Percentiles rank a stretch among this genome's conserved stretches.
Conservation (phyloP, 306 rosid species). For the Abrus pulchellus region DNA sequence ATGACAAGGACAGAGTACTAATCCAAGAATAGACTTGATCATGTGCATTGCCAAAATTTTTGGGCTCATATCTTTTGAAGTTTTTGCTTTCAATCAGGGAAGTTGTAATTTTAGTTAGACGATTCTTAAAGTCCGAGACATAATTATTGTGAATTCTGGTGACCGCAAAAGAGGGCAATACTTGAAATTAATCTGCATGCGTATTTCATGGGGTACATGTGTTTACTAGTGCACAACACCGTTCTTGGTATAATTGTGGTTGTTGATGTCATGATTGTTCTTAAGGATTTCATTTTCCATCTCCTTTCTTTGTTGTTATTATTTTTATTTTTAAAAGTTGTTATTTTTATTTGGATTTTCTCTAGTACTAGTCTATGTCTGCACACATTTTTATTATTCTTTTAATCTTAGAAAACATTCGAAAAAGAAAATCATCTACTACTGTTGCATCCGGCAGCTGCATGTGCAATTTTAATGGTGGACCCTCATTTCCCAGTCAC, state of each 20-base stretch:
- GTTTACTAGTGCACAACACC: neutral
- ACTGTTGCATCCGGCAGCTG: constrained; percentile 36
- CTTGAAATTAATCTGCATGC: constrained; percentile 32
- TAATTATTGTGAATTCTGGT: constrained; percentile 37
- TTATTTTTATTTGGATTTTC: neutral
- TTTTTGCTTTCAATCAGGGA: neutral
- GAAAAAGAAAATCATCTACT: neutral
- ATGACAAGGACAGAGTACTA: constrained; percentile 11
- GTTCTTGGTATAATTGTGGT: constrained; percentile 16
- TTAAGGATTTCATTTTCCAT: neutral
- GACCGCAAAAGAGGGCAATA: constrained; percentile 34
- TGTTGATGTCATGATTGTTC: constrained; percentile 22
- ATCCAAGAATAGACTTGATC: constrained; percentile 19
- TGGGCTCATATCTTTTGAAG: neutral
- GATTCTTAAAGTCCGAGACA: neutral
- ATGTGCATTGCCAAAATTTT: neutral
- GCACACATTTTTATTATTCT: neutral
- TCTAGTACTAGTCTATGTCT: neutral
- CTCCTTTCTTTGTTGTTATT: neutral
- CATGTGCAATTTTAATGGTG: constrained; percentile 64
- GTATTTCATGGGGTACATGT: constrained; percentile 27
- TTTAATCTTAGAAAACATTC: neutral
- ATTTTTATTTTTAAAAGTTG: neutral
- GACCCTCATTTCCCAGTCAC: constrained; percentile 55
- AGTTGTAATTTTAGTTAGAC: neutral